Evolutionary conservation across 2,329 filamentous ascomycete species (phyloP), one percentile per base, ranked within the genome.

Genomic region (Colletotrichum euphorbiae): DNA sequence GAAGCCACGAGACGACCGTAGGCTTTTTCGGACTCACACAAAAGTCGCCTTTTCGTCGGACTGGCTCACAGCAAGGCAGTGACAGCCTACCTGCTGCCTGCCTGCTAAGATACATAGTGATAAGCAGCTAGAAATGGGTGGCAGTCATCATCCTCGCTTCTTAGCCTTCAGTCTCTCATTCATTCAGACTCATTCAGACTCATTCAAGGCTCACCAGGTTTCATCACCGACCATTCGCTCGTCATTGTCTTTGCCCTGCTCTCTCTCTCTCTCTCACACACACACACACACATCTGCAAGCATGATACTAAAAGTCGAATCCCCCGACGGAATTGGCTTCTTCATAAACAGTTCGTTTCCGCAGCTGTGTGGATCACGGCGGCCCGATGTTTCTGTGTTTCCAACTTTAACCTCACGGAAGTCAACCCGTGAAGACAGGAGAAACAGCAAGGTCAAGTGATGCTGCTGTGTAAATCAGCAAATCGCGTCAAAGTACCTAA

Each of bases 1-100:
- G 33, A 69, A 55, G 61, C 66, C 66, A 69, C 66, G 61, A 66
- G 66, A 69, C 61, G 61, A 69, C 42, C 9, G 11, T 3, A 38
- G 36, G 36, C 36, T 38, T 13, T 38, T 38, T 38, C 33, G 33
- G 12, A 3, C 33, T 38, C 33, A 6, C 24, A 38, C n/a, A n/a
- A n/a, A n/a, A 6, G 33, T 13, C 12, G 33, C 12, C 9, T 38
- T 9, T 38, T 9, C 12, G 33, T 38, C 9, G 7, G 9, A 38
- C 4, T 38, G 9, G 36, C 11, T 38, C 11, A 15, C 9, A 38
- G 36, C 3, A 38, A 38, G 36, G 36, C 36, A 38, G 36, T 38
- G 36, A 38, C 36, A 12, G 36, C 3, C 36, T 12, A 38, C 36
- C 13, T 11, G 2, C 36, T 38, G 36, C 36, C 36, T 38, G 8